Evolutionary conservation across 176 grass and related monocot species (phyloP), one percentile per base, ranked within the genome.

Genomic region (Triticum monococcum): DNA sequence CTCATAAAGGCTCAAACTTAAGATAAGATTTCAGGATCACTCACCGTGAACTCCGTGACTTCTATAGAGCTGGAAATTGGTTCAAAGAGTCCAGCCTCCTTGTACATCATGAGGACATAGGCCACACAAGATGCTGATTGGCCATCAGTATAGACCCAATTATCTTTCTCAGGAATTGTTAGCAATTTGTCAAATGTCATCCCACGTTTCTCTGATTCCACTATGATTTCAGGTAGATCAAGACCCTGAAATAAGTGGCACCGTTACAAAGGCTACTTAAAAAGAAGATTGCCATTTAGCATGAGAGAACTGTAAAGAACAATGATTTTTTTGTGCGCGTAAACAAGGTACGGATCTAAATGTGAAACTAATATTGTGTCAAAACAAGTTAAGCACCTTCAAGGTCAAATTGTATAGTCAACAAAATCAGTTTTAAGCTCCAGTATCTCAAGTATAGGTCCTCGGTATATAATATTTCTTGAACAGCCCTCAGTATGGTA

Each of bases 11-110:
- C 12, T 11, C n/a, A 36, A 65, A 62, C 3, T 60, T 60, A 71
- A 64, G 75, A 36, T 60, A 77, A 54, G 32, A 54, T 63, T 60
- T 38, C 5, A 60, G 66, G 7, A 85, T 13, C 13, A 88, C 97
- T 96, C 85, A 99, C 94, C 11, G 94, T 99, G 80, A 99, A 99
- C 66, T 99, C 97, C 10, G 92, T 99, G 59, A 95, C 97, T 89
- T 99, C 90, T 77, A 96, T 64, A 75, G 90, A 90, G 78, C 54
- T 87, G 71, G 89, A 33, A 80, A 94, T 82, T 59, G 86, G 82
- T 77, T 84, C 92, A 28, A 99, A 96, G 40, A 99, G 90, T 41
- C 97, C 97, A 87, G 97, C 94, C 45, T 81, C 97, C 79, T 99
- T 99, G 89, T 99, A 96, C 97, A 99, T 92, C 90, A 89, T 95